Evolutionary conservation across 345 rosid species (phyloP), one percentile per base, ranked within the genome.

Genomic region (Adansonia digitata): DNA sequence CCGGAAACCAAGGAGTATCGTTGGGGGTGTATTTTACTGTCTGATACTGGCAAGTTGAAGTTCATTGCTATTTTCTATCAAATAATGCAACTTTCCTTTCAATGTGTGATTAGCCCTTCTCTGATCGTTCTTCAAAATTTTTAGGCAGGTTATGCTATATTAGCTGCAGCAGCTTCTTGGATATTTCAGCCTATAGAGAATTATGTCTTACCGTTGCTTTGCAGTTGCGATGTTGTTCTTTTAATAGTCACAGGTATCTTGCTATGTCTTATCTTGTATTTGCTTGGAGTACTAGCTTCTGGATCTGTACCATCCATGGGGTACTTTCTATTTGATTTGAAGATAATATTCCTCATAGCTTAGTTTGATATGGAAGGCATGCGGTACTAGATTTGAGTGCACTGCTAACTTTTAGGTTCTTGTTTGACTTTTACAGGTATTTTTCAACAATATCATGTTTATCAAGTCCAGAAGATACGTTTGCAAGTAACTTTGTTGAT

Each of bases 401-500:
- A 18, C 15, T 48, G 46, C 34, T 67, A 57, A 75, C 48, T 56
- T 34, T 62, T 72, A 48, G 75, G n/a, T 78, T 78, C 37, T 45
- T 62, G 8, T 75, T 76, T 59, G 40, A 8, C 10, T 76, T 27
- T 81, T 81, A 39, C 91, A 94, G 97, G 97, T 57, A 79, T 89
- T 64, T 89, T 92, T 77, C 97, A 92, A 64, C 98, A 94, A 68
- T 94, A 92, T 79, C 83, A 92, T 55, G 98, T 94, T 78, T 86
- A 84, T 78, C 97, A 94, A 85, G 98, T 94, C 79, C 94, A 88
- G 80, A 92, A 92, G 85, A 91, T 94, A 80, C 92, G 97, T 18
- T 83, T 94, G 46, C 97, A 94, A 92, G 98, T 94, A 80, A 73
- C 27, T 55, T 55, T 56, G 17, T 48, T n/a, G 20, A 56, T 48